Evolutionary conservation across 306 rosid species (phyloP).

Genomic region (Astragalus glycyphyllos): DNA sequence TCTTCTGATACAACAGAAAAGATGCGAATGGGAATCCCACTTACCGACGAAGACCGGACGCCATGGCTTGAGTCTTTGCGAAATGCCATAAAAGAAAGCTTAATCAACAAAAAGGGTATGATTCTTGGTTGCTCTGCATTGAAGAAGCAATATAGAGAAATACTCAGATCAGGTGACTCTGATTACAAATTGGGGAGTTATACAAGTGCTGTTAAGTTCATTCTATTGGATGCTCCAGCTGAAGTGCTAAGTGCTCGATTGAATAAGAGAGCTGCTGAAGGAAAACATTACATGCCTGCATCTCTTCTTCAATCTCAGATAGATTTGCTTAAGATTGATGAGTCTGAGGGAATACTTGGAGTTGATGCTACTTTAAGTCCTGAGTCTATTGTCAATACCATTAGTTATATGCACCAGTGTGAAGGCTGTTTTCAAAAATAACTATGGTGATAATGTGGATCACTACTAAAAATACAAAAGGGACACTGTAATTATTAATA

Average conservation of each 20-base stretch:
- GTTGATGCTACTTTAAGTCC: conserved; percentile 71
- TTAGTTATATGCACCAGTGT: conserved; percentile 32
- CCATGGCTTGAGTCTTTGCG: conserved; percentile 86
- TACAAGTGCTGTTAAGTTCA: conserved; percentile 59
- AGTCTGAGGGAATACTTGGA: conserved; percentile 60
- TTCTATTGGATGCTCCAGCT: conserved; percentile 71
- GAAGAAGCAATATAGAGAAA: conserved; percentile 70
- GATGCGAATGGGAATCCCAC: conserved; percentile 78
- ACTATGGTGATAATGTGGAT: conserved; percentile 6
- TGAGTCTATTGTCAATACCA: conserved; percentile 46
- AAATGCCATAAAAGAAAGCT: conserved; percentile 44
- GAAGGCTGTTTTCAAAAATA: conserved; percentile 30
- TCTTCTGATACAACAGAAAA: conserved; percentile 57
- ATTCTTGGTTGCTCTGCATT: conserved; percentile 86
- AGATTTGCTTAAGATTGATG: conserved; percentile 71
- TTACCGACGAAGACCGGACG: conserved; percentile 71
- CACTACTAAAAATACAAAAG: background rate
- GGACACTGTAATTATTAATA: background rate
- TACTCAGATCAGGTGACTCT: conserved; percentile 73
- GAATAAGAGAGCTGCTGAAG: conserved; percentile 68
- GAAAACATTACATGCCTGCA: conserved; percentile 86
- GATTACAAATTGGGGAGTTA: conserved; percentile 52
- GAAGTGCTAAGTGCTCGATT: conserved; percentile 66
- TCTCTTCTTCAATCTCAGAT: conserved; percentile 82
- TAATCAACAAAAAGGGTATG: conserved; percentile 43